A percentile compares a stretch with the other conserved stretches of the same genome.
Evolutionary conservation across 306 rosid species (phyloP).

Genomic region (Quercus variabilis): DNA sequence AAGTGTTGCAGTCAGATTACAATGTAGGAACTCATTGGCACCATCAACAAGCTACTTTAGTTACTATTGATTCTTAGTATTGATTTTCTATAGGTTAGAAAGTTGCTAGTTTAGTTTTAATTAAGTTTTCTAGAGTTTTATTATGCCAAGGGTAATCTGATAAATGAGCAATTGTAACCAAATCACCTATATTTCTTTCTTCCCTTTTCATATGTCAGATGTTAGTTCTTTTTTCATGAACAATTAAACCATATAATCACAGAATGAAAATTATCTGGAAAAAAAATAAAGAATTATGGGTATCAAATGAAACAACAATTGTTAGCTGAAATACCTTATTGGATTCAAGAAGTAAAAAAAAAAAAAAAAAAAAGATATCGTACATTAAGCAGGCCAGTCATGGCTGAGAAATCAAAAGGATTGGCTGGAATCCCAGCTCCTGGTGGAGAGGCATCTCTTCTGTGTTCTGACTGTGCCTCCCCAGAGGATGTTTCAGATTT

Average conservation of each 20-base stretch:
- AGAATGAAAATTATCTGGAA: background rate
- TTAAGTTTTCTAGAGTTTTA: too few relatives aligned
- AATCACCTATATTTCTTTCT: background rate
- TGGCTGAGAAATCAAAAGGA: conserved; percentile 94
- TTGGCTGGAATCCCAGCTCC: conserved; percentile 53
- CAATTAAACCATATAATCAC: background rate
- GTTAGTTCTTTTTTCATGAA: background rate
- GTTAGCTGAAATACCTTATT: background rate
- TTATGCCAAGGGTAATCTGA: too few relatives aligned
- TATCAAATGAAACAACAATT: background rate
- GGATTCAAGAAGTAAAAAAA: background rate
- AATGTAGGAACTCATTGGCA: too few relatives aligned
- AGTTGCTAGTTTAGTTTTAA: too few relatives aligned
- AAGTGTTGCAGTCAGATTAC: too few relatives aligned
- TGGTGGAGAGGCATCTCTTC: conserved; percentile 44
- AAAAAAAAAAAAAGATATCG: background rate
- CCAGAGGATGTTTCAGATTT: conserved; percentile 56
- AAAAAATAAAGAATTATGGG: background rate
- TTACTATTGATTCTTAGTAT: too few relatives aligned
- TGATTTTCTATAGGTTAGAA: too few relatives aligned
- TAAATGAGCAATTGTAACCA: background rate
- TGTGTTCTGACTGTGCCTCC: conserved; percentile 43
- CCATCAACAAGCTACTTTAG: too few relatives aligned
- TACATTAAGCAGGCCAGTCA: conserved; percentile 96
- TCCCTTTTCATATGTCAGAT: background rate